Evolutionary conservation across 306 rosid species (phyloP).

Genomic region (Abrus precatorius): DNA sequence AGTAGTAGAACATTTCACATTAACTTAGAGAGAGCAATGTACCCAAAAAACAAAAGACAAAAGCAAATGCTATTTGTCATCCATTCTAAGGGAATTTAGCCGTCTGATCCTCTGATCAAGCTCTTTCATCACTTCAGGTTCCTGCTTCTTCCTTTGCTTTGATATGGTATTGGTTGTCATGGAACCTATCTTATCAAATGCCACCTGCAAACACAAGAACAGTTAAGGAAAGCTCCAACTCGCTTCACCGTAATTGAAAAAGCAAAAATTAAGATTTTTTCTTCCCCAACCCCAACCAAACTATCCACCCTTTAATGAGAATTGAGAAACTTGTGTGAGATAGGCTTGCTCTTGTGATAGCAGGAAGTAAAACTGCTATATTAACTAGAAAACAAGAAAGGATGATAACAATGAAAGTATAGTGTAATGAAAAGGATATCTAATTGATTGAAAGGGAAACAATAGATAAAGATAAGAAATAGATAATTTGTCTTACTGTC

Average conservation of each 20-base stretch:
- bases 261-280: constrained; percentile 2
- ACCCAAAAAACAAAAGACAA: constrained; percentile 3
- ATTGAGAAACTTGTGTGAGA: neutral
- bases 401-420: constrained; percentile 3
- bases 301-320: constrained; percentile 3
- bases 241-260: neutral
- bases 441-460: neutral
- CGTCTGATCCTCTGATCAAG: constrained; percentile 87
- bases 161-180: constrained; percentile 93
- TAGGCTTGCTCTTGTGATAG: neutral
- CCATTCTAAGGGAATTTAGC: constrained; percentile 71
- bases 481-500: constrained; percentile 61
- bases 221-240: neutral
- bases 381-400: neutral
- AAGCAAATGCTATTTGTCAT: constrained; percentile 59
- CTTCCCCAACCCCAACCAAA: too few species aligned
- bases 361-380: neutral
- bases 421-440: neutral
- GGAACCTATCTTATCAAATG: constrained; percentile 92
- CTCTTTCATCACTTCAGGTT: constrained; percentile 97
- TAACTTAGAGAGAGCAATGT: constrained; percentile 47
- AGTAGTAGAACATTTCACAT: constrained; percentile 48
- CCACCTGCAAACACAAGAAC: constrained; percentile 71
- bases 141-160: constrained; percentile 96
- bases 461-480: neutral